Base-by-base conservation (phyloP, 2,329 filamentous ascomycete genomes). In the Hypoxylon sp. region DNA sequence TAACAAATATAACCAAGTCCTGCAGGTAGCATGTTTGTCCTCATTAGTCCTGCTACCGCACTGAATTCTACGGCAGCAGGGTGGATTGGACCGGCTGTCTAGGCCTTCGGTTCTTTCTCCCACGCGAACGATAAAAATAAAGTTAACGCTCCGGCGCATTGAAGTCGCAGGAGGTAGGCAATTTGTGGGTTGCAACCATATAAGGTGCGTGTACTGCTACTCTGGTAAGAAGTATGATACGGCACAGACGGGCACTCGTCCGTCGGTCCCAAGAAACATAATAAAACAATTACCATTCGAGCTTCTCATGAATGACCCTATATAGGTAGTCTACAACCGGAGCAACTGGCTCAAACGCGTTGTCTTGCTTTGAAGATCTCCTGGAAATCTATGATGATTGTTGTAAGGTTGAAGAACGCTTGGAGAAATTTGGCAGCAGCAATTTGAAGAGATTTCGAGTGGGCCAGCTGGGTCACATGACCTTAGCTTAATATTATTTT, bases 31-130 rank as follows among this genome's bases (percentile, higher is more conserved):
- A 82, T 87, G 84, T 88, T 73, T 84, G 84, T 85, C 85, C 84
- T 81, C 82, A 82, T 82, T 88, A 88, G 86, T 88, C 86, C 86
- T 81, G 82, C 80, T 81, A 78, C 78, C 84, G 84, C 83, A 87
- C 81, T 77, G 54, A 61, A 63, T 19, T 84, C 81, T 79, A 83
- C 85, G 81, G 79, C 80, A 83, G 79, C 85, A 86, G 86, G 86
- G 86, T 88, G 86, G 86, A 88, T 82, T 79, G 83, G 85, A 86
- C 85, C 75, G 86, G 86, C 84, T 88, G 86, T 88, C 86, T 87
- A 87, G 85, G 84, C 86, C 85, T 77, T 82, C 76, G 78, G 79
- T 74, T 87, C 83, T 72, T 81, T 87, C 84, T 88, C 83, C 85
- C 86, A 87, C 85, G 76, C 72, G 78, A 85, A 83, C 84, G 84